A percentile compares a stretch with the other conserved stretches of the same genome.
Evolutionary conservation across 2,329 filamentous ascomycete genomes (phyloP).

Genomic region (Zasmidium citrigriseum): DNA sequence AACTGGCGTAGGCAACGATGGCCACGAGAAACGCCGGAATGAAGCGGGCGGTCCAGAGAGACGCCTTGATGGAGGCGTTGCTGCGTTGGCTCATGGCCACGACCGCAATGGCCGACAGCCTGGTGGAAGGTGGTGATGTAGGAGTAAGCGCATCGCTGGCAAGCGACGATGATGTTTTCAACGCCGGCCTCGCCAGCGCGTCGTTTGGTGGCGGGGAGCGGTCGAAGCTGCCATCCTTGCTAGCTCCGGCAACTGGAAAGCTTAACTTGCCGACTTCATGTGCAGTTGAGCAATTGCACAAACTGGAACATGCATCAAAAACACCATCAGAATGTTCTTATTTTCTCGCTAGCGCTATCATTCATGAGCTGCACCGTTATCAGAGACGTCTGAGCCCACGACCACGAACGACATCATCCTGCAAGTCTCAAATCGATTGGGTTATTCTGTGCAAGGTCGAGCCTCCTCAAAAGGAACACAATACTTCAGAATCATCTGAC

Average conservation of each 20-base stretch:
- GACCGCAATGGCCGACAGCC: neutral
- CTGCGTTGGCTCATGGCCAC: conserved; percentile 16
- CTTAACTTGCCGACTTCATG: neutral
- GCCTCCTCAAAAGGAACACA: too few relatives aligned
- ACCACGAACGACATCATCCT: too few relatives aligned
- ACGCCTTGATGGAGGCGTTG: conserved; percentile 23
- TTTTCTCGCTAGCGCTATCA: too few relatives aligned
- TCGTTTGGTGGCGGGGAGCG: neutral
- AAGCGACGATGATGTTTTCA: neutral
- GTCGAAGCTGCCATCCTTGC: neutral
- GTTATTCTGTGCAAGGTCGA: too few relatives aligned
- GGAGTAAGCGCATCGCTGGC: neutral
- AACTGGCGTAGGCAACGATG: conserved; percentile 33
- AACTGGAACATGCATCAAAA: too few relatives aligned
- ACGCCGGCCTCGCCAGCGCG: neutral
- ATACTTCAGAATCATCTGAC: too few relatives aligned
- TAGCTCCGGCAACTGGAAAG: neutral
- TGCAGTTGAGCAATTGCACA: too few relatives aligned
- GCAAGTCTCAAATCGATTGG: too few relatives aligned
- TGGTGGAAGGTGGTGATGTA: neutral
- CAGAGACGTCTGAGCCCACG: too few relatives aligned
- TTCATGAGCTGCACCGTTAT: too few relatives aligned
- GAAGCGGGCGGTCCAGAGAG: conserved; percentile 28
- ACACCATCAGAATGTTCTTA: too few relatives aligned
- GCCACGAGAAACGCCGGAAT: conserved; percentile 31